Evolutionary conservation across 768 basidiomycete species (phyloP), one percentile per base, ranked within the genome.

Genomic region (Hebeloma cylindrosporum): DNA sequence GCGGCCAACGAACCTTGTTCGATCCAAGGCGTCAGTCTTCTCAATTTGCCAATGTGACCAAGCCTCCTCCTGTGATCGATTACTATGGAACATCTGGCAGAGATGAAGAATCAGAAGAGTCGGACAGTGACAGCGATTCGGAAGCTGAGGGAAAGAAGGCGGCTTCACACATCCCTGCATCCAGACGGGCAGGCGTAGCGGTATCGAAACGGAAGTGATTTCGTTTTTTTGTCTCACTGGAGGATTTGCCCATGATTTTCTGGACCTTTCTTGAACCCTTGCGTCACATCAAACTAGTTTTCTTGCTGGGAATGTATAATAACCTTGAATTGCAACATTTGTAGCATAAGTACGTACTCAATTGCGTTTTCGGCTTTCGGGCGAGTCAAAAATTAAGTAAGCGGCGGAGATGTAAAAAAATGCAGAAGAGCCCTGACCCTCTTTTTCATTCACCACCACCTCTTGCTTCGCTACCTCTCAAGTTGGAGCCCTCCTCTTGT

Each of bases 91-190:
- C n/a, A n/a, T n/a, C n/a, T n/a, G n/a, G 56, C 35, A 56, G 52
- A 18, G 59, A 61, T 26, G 59, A 60, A 18, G 67, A 72, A 5
- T 71, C 69, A 10, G 73, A 70, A 16, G 68, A 72, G 3, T 72
- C 70, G 13, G 73, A 69, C 3, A 72, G 74, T 0, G 75, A 71
- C 14, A 72, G 71, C 0, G 75, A 72, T 5, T 74, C 77, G 3
- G 74, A 74, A 28, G 70, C 70, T 0, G 74, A 66, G 29, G 62
- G 52, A 29, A 56, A 54, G 23, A 25, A 43, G 31, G 53, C 58
- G 18, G 54, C 47, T 31, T 81, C 75, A n/a, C 85, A 86, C 60
- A 85, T 88, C 45, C 85, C 85, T 22, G 69, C 62, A 50, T 68
- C 68, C 8, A 71, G 79, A 43, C 67, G 71, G 46, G 85, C 85